Evolutionary conservation across 2,329 filamentous ascomycete species (phyloP).

Genomic region (Penicillium sp.): DNA sequence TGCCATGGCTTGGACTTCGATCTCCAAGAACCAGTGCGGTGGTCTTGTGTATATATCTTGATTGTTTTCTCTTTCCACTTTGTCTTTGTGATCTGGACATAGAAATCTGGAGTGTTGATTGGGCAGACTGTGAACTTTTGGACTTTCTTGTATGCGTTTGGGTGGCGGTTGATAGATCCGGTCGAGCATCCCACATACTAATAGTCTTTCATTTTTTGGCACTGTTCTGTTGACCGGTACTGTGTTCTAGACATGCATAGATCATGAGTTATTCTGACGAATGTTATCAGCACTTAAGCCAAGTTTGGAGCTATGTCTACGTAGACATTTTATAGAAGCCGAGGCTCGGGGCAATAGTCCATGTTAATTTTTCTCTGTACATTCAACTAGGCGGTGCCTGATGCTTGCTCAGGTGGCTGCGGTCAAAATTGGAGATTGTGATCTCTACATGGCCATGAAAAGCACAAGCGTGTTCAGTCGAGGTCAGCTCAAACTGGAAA

Average conservation of each 20-base stretch:
- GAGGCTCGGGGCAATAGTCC: too few relatives aligned
- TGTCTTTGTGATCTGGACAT: constrained; percentile 4
- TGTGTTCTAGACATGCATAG: background rate
- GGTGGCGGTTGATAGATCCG: constrained; percentile 1
- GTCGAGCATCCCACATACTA: constrained; percentile 1
- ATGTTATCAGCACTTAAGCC: background rate
- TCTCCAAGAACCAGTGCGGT: background rate
- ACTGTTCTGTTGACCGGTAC: background rate
- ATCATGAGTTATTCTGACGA: background rate
- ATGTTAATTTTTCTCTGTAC: too few relatives aligned
- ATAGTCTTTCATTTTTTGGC: background rate
- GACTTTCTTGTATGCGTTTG: background rate
- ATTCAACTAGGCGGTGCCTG: too few relatives aligned
- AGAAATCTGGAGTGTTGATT: background rate
- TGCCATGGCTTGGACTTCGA: background rate
- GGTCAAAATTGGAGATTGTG: too few relatives aligned
- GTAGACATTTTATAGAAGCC: too few relatives aligned
- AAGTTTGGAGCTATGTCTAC: background rate
- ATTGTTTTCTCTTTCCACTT: background rate
- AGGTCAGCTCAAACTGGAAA: too few relatives aligned
- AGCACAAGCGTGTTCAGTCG: too few relatives aligned
- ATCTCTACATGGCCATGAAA: too few relatives aligned
- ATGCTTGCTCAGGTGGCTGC: too few relatives aligned
- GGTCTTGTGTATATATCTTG: constrained; percentile 13
- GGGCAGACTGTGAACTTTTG: background rate